Conservation (phyloP, 2,329 filamentous ascomycete species). For the Ophiostoma sp. region DNA sequence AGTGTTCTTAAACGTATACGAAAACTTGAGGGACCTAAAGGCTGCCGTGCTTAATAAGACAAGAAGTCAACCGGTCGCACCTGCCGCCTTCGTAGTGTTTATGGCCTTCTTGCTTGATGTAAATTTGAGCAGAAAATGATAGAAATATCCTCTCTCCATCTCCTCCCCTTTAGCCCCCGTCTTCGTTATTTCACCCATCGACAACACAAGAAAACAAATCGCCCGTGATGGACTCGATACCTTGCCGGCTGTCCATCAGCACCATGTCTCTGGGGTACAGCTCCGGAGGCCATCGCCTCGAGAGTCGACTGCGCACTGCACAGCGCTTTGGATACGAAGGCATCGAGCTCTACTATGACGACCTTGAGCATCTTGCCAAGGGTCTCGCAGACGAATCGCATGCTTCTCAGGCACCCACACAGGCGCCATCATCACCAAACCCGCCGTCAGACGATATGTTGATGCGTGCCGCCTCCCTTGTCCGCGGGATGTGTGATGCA, state of each 20-base stretch:
- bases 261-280: constrained; percentile 26
- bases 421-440: neutral
- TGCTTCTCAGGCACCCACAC: neutral
- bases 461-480: constrained; percentile 42
- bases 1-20: neutral
- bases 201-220: neutral
- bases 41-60: neutral
- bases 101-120: neutral
- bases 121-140: neutral
- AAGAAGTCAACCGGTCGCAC: neutral
- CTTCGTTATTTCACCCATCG: neutral
- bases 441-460: constrained; percentile 15
- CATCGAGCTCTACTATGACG: constrained; percentile 60
- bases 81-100: neutral
- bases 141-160: neutral
- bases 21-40: neutral
- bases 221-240: neutral
- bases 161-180: neutral
- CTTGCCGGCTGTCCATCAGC: constrained; percentile 25
- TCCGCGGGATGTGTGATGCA: constrained; percentile 44
- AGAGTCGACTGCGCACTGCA: constrained; percentile 24
- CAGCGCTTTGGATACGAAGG: constrained; percentile 43
- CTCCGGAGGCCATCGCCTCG: constrained; percentile 24
- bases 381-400: constrained; percentile 15
- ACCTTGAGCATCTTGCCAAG: constrained; percentile 48